A percentile compares a stretch with the other conserved stretches of the same genome.
phyloP scores from a whole-genome alignment of 2,329 filamentous ascomycete species.

The Lasiodiplodia citricola region DNA sequence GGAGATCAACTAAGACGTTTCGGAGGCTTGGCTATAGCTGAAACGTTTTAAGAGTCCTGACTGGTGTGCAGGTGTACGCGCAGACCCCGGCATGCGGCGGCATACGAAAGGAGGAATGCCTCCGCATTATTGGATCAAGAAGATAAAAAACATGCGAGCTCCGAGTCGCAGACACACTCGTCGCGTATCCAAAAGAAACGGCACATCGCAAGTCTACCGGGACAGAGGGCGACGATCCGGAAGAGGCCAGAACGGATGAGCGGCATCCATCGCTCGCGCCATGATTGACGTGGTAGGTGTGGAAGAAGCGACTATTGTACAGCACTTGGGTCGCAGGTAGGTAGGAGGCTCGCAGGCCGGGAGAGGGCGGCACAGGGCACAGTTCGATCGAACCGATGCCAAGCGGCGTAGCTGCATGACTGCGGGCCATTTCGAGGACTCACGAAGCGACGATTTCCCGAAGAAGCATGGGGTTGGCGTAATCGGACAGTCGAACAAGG shows the following conservation, averaged over 20 bases:
- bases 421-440: background rate
- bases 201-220: background rate
- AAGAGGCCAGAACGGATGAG: background rate
- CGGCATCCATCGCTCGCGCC: background rate
- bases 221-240: background rate
- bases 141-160: background rate
- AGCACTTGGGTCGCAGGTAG: slow-evolving; percentile 4
- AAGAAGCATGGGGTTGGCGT: background rate
- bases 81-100: slow-evolving; percentile 4
- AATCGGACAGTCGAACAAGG: background rate
- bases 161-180: background rate
- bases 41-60: slow-evolving; percentile 24
- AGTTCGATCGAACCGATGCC: background rate
- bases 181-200: background rate
- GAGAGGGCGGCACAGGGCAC: background rate
- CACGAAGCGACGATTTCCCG: slow-evolving; percentile 19
- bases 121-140: slow-evolving; percentile 4
- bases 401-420: slow-evolving; percentile 9
- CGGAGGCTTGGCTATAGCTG: slow-evolving; percentile 23
- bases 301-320: background rate
- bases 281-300: background rate
- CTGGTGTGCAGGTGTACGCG: slow-evolving; percentile 18
- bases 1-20: slow-evolving; percentile 17
- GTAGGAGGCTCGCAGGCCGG: background rate
- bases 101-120: slow-evolving; percentile 6